Evolutionary conservation across 768 basidiomycete species (phyloP), one percentile per base, ranked within the genome.

Genomic region (Naganishia kalamii): DNA sequence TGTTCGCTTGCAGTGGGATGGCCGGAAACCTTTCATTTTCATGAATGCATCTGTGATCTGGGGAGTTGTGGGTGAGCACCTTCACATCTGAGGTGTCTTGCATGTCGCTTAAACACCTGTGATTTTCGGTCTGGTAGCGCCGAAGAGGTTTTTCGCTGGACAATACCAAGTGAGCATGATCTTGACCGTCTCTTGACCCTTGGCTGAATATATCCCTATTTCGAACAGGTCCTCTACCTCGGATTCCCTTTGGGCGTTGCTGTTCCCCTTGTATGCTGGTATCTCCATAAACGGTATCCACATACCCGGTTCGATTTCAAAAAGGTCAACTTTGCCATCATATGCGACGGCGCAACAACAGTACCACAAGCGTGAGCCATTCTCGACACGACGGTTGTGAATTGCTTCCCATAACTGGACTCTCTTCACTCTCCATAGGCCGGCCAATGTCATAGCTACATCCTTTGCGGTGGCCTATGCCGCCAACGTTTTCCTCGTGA

Each of bases 271-370:
- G 65, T 48, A 13, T 69, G 65, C 33, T 77, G 69, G 61, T 71
- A 60, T 17, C 74, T 74, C 0, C 78, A 79, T 70, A 69, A 72
- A 35, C 68, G 72, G 13, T 77, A 72, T 69, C 75, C 78, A 0
- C 60, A 63, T 3, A 62, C 51, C 47, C 33, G 54, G 21, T n/a
- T 57, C 35, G 72, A 73, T 46, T 68, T 76, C 32, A 66, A 79
- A 62, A 76, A 77, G 66, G 69, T 76, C 27, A 75, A 75, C 27
- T 76, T 77, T 47, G 76, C 78, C 3, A 77, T 79, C 65, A 70
- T 77, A 21, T 74, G 75, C 63, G 69, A 69, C 32, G 78, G 78
- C 12, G 78, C 76, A 7, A 73, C 73, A 0, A 64, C 71, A 2
- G 70, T 79, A 12, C 78, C 78, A 1, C 77, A 78, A 68, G 72